Conservation (phyloP, 192 early-diverging fungal species). For the Phycomyces nitens region DNA sequence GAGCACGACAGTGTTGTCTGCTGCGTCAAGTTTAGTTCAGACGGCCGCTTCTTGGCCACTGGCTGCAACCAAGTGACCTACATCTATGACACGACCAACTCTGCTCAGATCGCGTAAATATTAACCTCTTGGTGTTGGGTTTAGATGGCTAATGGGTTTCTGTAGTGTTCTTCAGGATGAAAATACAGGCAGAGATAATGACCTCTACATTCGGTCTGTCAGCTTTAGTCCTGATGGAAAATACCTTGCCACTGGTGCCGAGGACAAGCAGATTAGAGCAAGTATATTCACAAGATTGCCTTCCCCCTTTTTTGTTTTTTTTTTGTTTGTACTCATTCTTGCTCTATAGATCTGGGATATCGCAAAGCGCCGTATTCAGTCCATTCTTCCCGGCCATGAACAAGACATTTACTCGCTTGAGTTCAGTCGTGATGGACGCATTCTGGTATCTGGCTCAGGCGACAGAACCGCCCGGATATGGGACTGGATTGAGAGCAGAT, state of each 20-base stretch:
- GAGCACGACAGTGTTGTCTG: conserved; percentile 84
- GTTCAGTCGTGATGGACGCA: conserved; percentile 85
- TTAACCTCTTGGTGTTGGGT: neutral
- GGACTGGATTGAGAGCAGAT: conserved; percentile 78
- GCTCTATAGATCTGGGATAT: conserved; percentile 68
- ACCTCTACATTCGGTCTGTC: conserved; percentile 95
- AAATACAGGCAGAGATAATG: conserved; percentile 67
- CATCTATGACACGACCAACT: conserved; percentile 64
- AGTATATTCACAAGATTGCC: conserved; percentile 9
- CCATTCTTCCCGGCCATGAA: conserved; percentile 80
- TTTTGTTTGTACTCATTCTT: neutral
- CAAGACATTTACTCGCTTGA: conserved; percentile 98
- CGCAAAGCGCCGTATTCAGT: conserved; percentile 56
- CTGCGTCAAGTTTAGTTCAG: conserved; percentile 91
- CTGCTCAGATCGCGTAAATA: conserved; percentile 18
- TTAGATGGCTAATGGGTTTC: too few species aligned
- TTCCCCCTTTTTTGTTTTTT: neutral
- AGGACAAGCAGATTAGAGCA: conserved; percentile 91
- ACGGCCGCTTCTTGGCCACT: conserved; percentile 88
- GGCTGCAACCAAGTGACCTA: conserved; percentile 90
- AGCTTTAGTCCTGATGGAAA: conserved; percentile 93
- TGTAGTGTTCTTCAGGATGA: conserved; percentile 76
- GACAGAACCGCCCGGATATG: conserved; percentile 87
- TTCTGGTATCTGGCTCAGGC: conserved; percentile 87
- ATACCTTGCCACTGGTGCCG: conserved; percentile 90